These are phyloP conservation scores for Calophaca sinica DNA, from an alignment of 306 rosid genomes.

Conservation along the genomic window DNA sequence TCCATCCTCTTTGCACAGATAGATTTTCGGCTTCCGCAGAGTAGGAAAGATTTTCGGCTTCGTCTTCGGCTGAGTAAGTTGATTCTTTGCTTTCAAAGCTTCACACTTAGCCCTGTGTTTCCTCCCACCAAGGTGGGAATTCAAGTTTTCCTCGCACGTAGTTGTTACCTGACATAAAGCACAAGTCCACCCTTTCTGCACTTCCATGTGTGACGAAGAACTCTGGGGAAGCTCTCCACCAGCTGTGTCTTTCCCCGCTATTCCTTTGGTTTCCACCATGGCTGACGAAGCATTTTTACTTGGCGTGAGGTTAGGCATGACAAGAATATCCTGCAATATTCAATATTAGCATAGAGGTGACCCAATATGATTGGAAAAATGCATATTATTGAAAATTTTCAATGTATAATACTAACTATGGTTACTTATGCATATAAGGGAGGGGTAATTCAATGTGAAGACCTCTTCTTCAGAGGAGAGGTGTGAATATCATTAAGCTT, in stretches of 20 bases:
- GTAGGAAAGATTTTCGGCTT: conserved; percentile 35
- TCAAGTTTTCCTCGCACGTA: neutral
- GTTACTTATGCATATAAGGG: too few species aligned
- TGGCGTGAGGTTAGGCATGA: conserved; percentile 4
- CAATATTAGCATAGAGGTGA: conserved; percentile 30
- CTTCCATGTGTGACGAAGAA: conserved; percentile 23
- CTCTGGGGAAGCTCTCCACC: conserved; percentile 37
- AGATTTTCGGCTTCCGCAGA: conserved; percentile 29
- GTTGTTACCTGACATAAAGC: conserved; percentile 54
- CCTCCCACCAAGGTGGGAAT: conserved; percentile 42
- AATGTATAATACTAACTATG: too few species aligned
- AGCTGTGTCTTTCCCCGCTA: neutral
- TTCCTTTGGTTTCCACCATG: neutral
- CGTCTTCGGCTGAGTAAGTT: neutral
- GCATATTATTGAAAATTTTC: neutral
- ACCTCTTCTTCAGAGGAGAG: too few species aligned
- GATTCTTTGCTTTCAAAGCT: conserved; percentile 50
- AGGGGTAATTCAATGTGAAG: too few species aligned
- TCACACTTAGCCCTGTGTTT: conserved; percentile 47
- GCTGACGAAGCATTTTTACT: conserved; percentile 34
- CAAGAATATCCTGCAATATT: conserved; percentile 46
- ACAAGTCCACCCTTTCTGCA: conserved; percentile 62
- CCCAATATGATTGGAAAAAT: conserved; percentile 16
- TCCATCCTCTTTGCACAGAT: too few species aligned
- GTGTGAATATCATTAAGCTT: too few species aligned